phyloP scores from a whole-genome alignment of 108 stramenopile genomes.

The Nitzschia palea region DNA sequence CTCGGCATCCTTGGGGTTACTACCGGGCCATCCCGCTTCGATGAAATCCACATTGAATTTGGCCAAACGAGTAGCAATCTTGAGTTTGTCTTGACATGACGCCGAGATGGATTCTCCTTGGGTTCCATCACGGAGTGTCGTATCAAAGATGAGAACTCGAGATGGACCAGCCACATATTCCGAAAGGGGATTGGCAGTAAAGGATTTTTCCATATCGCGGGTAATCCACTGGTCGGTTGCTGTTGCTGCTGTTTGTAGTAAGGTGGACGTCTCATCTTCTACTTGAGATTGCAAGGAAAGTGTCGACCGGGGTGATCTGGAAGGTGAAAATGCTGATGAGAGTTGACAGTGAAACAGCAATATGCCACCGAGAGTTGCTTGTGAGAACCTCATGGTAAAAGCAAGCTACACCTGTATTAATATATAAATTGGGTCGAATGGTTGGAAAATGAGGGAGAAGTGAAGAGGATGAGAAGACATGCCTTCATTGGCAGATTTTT shows the following conservation, averaged over 20 bases:
- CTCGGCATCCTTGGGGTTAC: slow-evolving; percentile 92
- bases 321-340: not conserved
- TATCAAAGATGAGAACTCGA: slow-evolving; percentile 75
- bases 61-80: slow-evolving; percentile 75
- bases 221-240: not conserved
- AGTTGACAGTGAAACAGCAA: too few relatives aligned
- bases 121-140: slow-evolving; percentile 89
- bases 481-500: too few relatives aligned
- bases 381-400: too few relatives aligned
- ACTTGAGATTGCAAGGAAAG: not conserved
- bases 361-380: too few relatives aligned
- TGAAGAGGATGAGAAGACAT: too few relatives aligned
- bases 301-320: not conserved
- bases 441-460: too few relatives aligned
- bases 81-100: slow-evolving; percentile 89
- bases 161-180: slow-evolving; percentile 53
- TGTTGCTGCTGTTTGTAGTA: not conserved
- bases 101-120: slow-evolving; percentile 91
- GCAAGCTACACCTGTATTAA: too few relatives aligned
- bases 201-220: not conserved
- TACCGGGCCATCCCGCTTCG: slow-evolving; percentile 94
- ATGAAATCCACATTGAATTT: slow-evolving; percentile 84
- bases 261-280: not conserved
- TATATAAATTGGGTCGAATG: too few relatives aligned
- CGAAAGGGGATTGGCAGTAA: slow-evolving; percentile 8